Evolutionary conservation across 2,329 filamentous ascomycete genomes (phyloP).

Genomic region (Botrytis fabae): DNA sequence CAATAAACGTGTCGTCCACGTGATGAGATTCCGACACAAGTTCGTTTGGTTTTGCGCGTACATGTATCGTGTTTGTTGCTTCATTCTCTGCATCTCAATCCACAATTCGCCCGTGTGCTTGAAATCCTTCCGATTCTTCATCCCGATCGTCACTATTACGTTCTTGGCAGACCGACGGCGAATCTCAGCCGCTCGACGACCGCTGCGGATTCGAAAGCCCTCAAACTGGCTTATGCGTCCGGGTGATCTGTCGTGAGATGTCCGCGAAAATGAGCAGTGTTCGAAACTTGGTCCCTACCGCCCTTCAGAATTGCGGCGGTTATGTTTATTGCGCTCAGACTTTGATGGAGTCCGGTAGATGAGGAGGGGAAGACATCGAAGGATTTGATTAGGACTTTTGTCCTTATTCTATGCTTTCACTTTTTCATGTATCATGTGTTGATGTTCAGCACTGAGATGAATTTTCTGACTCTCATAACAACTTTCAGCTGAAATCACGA

Average conservation of each 20-base stretch:
- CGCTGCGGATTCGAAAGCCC: neutral
- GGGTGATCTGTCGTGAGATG: neutral
- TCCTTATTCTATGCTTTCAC: neutral
- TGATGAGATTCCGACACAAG: neutral
- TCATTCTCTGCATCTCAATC: neutral
- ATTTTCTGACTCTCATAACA: neutral
- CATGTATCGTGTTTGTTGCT: neutral
- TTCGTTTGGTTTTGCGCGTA: neutral
- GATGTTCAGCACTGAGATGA: neutral
- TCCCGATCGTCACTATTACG: neutral
- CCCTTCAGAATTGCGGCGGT: neutral
- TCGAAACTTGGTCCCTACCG: constrained; percentile 16
- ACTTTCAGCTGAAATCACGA: neutral
- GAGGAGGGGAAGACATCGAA: neutral
- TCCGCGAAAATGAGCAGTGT: constrained; percentile 7
- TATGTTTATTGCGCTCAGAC: constrained; percentile 1
- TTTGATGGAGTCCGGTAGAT: neutral
- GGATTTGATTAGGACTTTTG: neutral
- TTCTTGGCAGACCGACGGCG: neutral
- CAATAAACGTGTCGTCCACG: neutral
- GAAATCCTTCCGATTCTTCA: neutral
- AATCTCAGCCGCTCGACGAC: neutral
- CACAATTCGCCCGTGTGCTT: neutral
- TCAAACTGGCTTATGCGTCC: neutral
- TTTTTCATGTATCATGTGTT: neutral